Base-by-base conservation (phyloP, 1,284 basidiomycete species). In the Phylloporus sp. region DNA sequence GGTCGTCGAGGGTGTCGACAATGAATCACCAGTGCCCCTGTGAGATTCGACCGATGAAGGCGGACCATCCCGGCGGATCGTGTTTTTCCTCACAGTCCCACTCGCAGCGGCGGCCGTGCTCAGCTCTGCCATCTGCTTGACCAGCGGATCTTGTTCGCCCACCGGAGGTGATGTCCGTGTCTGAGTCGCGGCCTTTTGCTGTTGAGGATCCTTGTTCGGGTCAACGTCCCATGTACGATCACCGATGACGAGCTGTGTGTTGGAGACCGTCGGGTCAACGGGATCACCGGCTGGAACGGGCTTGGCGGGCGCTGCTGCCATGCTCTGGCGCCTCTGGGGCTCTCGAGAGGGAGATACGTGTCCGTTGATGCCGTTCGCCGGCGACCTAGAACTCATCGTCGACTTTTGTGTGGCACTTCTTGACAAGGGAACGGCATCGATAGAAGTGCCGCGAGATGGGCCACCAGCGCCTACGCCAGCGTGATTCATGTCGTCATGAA, bases 211-310 rank as follows among this genome's bases (percentile, higher is more conserved):
- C 67, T 81, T 83, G 56, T 73, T 79, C 17, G 84, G 82, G 73
- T 93, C 87, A 13, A 91, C 91, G 55, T 81, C 83, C 74, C 90
- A 93, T 1, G 87, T 80, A 56, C 85, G 84, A 42, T 79, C 77
- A 6, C 91, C 91, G 29, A 75, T 75, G n/a, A 92, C 84, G 70
- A 87, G 87, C 73, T 92, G 86, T 74, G 84, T 91, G 6, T 85
- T 87, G 67, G 59, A 42, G 37, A 61, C 81, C 22, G 74, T 82
- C 15, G 86, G 86, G 67, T 87, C 86, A 47, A 88, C 82, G 0
- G 86, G 79, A 66, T 89, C 86, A 18, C 56, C 70, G 3, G 47
- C 49, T 17, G 81, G 78, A 11, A 69, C 60, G 18, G 72, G 66
- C 32, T 62, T 72, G 46, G 42, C 46, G 28, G 66, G 58, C 11